These are phyloP conservation scores for Sindora glabra DNA, from an alignment of 306 rosid genomes.

Conservation along the genomic window DNA sequence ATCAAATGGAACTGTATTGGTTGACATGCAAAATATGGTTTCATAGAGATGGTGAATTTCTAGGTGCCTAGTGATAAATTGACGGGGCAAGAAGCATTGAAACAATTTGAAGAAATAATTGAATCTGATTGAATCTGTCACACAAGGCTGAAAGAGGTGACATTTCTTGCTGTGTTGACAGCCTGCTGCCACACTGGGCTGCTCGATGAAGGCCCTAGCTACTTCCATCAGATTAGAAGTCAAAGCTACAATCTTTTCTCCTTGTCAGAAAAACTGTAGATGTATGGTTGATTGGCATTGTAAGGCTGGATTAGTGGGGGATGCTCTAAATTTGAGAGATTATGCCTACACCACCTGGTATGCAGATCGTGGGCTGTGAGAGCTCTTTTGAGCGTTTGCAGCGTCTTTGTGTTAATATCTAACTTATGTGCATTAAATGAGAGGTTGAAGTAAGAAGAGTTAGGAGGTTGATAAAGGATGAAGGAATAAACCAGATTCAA, in stretches of 20 bases:
- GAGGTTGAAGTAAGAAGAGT: slow-evolving; percentile 54
- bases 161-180: slow-evolving; percentile 64
- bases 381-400: slow-evolving; percentile 55
- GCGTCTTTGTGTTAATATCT: slow-evolving; percentile 66
- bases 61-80: slow-evolving; percentile 63
- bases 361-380: slow-evolving; percentile 65
- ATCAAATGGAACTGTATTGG: slow-evolving; percentile 64
- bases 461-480: slow-evolving; percentile 68
- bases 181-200: slow-evolving; percentile 81
- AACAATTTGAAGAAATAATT: slow-evolving; percentile 43
- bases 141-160: slow-evolving; percentile 58
- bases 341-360: slow-evolving; percentile 84
- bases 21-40: slow-evolving; percentile 77
- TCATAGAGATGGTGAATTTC: slow-evolving; percentile 47
- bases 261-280: no score
- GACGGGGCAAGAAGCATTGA: slow-evolving; percentile 51
- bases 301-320: slow-evolving; percentile 56
- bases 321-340: slow-evolving; percentile 54
- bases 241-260: slow-evolving; percentile 40
- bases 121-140: no score
- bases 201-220: slow-evolving; percentile 55
- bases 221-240: slow-evolving; percentile 43
- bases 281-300: no score
- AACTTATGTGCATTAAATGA: slow-evolving; percentile 53
- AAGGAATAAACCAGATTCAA: slow-evolving; percentile 58